Percentiles rank a stretch among this genome's conserved stretches.
These are phyloP conservation scores for Colletotrichum abscissum DNA, from an alignment of 2,329 filamentous ascomycete species.

Conservation along the genomic window DNA sequence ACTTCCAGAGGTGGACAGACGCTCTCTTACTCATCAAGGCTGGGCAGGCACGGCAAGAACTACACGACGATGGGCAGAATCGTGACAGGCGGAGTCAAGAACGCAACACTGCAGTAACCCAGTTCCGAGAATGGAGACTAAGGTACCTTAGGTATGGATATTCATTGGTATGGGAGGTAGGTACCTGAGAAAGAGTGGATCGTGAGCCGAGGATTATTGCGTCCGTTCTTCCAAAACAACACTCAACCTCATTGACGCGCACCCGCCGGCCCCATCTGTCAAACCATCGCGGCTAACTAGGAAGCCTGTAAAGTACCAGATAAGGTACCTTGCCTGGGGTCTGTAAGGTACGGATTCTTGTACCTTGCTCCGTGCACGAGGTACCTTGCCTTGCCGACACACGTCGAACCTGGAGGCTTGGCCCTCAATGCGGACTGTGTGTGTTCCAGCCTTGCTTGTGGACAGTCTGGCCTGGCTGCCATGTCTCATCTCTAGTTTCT, in stretches of 20 bases:
- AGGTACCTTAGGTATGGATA: no score
- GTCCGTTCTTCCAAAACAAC: constrained; percentile 6
- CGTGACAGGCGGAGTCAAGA: background rate
- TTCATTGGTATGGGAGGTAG: no score
- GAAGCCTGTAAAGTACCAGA: background rate
- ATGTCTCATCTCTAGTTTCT: background rate
- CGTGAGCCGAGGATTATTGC: constrained; percentile 3
- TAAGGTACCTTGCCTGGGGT: background rate
- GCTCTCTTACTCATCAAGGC: background rate
- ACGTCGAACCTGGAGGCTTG: constrained; percentile 5
- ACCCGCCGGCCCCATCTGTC: constrained; percentile 22
- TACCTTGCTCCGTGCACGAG: background rate
- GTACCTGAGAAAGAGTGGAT: background rate
- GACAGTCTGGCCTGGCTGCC: background rate
- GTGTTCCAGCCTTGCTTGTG: background rate
- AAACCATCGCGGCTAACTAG: constrained; percentile 12
- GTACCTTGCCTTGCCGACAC: background rate
- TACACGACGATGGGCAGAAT: background rate
- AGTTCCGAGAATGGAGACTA: constrained; percentile 3
- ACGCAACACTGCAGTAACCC: background rate
- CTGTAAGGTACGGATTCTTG: no score
- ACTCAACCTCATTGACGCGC: background rate
- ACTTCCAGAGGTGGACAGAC: no score
- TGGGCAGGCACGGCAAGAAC: background rate
- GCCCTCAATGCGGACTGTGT: constrained; percentile 26